Conservation (phyloP, 1,284 basidiomycete species). For the Ceratorhiza oryzae-sativae region DNA sequence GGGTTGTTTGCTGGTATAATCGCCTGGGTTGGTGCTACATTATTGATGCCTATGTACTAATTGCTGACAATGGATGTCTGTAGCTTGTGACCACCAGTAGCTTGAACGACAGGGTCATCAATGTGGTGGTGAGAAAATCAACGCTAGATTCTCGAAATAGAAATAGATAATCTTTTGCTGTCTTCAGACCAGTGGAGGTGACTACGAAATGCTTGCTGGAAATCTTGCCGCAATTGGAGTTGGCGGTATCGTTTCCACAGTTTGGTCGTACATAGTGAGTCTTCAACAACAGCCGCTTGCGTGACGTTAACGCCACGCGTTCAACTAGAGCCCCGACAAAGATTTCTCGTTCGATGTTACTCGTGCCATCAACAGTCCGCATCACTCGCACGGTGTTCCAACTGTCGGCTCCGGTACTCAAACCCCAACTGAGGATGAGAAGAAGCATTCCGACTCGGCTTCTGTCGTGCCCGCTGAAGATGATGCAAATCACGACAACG, state of each 20-base stretch:
- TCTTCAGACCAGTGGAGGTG: slow-evolving; percentile 59
- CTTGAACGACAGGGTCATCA: slow-evolving; percentile 74
- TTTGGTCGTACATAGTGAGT: slow-evolving; percentile 66
- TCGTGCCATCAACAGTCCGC: slow-evolving; percentile 69
- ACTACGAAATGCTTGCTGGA: slow-evolving; percentile 85
- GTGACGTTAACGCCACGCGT: background rate
- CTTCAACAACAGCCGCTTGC: background rate
- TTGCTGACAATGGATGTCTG: background rate
- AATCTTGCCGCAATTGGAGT: slow-evolving; percentile 86
- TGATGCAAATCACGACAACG: slow-evolving; percentile 48
- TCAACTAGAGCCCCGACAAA: slow-evolving; percentile 67
- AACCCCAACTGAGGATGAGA: slow-evolving; percentile 49
- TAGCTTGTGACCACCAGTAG: slow-evolving; percentile 78
- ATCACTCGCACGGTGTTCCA: slow-evolving; percentile 40
- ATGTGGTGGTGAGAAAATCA: slow-evolving; percentile 59
- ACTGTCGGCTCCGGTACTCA: slow-evolving; percentile 12
- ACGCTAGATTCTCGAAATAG: background rate
- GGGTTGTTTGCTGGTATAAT: slow-evolving; percentile 78
- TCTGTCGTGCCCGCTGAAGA: slow-evolving; percentile 42
- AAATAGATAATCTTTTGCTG: background rate
- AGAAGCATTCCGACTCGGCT: slow-evolving; percentile 52
- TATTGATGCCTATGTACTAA: background rate
- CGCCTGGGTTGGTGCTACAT: slow-evolving; percentile 57
- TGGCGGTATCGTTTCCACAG: slow-evolving; percentile 77
- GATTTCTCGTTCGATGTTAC: slow-evolving; percentile 78